Base-by-base conservation (phyloP, 2,329 filamentous ascomycete species). In the Pleoardoris graminearum region DNA sequence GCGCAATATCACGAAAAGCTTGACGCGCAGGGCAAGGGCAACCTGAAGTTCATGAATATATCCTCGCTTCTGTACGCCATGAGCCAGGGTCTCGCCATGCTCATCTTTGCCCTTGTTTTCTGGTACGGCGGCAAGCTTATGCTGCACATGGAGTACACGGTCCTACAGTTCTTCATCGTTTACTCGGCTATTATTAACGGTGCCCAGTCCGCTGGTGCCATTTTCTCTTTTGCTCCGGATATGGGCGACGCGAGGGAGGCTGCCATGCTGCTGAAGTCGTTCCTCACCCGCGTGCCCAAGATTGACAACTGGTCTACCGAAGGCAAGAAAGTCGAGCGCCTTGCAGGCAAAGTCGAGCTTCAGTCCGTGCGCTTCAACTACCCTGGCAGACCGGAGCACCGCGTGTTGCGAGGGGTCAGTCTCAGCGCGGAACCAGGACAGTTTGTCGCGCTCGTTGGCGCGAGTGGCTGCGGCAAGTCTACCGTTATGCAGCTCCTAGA, bases 211-310 rank as follows among this genome's bases (percentile, higher is more conserved):
- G 93, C 93, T 1, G 94, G 93, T 11, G 90, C 87, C 1, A 88
- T 97, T 63, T 97, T 97, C 77, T 91, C 88, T 0, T 97, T 97
- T 67, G 90, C 93, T 0, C 92, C 93, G 0, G 93, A 97, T 61
- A 97, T 97, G 91, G 90, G 92, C 62, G 97, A 97, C 76, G 93
- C 93, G 0, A 80, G 97, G 21, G 87, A 92, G 51, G 90, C 93
- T 1, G 91, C 92, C 0, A 80, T 82, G 29, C 84, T 91, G 58
- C 83, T 97, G 55, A 93, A 94, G 76, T 85, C 79, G 1, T 80
- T 99, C 14, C 92, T 96, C 62, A 91, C 97, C 67, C 85, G 88
- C 53, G 82, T 88, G 60, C 93, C 94, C 0, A 75, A 77, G 2
- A 94, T 97, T 60, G 75, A 83, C 1, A 50, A 76, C 63, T 76